These are phyloP conservation scores for Jaltomata sinuosa DNA, from an alignment of 257 asterid species.

Conservation along the genomic window DNA sequence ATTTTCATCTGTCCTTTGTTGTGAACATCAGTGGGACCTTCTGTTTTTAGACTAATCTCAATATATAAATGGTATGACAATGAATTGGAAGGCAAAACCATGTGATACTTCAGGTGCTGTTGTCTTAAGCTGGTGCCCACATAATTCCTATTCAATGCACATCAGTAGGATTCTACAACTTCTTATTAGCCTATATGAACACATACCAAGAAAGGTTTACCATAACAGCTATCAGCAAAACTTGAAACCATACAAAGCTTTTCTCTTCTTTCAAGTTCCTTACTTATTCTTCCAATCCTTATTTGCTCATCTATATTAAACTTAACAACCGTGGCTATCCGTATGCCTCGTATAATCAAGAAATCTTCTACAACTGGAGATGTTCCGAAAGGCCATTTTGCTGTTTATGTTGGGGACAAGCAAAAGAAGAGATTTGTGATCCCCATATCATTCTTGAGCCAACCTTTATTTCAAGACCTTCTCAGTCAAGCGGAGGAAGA, in stretches of 20 bases:
- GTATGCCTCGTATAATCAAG: background rate
- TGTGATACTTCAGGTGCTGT: background rate
- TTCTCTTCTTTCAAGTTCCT: background rate
- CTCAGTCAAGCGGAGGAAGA: too few species aligned
- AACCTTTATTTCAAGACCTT: too few species aligned
- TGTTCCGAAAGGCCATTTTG: conserved; percentile 18
- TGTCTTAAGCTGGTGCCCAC: background rate
- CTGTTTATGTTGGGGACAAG: conserved; percentile 24
- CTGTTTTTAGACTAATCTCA: background rate
- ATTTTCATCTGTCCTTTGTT: background rate
- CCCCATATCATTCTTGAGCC: conserved; percentile 18
- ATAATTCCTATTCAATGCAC: background rate
- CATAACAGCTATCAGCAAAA: background rate
- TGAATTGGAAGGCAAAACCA: conserved; percentile 1
- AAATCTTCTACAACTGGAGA: background rate
- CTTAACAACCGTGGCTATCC: background rate
- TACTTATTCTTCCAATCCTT: background rate
- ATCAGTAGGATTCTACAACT: too few species aligned
- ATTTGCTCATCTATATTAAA: background rate
- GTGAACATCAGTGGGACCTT: background rate
- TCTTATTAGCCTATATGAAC: too few species aligned
- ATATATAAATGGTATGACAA: background rate
- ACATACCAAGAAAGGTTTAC: background rate
- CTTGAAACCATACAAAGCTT: background rate
- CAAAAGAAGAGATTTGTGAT: conserved; percentile 15